These are phyloP conservation scores for Musa beccarii DNA, from an alignment of 176 grass and related monocot species.

Conservation along the genomic window DNA sequence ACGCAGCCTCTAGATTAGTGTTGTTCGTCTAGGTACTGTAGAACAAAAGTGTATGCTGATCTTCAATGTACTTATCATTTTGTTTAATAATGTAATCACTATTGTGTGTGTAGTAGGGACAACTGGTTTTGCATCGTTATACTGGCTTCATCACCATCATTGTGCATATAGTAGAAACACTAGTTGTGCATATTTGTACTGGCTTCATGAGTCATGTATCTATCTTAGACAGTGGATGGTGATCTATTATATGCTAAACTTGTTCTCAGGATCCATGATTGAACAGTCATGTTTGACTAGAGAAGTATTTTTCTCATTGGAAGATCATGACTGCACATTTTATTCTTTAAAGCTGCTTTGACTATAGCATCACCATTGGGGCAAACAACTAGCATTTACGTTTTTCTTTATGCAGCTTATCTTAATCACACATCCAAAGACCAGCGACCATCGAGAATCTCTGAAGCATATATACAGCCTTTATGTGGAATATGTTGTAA, in stretches of 20 bases:
- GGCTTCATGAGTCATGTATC: background rate
- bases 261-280: background rate
- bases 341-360: background rate
- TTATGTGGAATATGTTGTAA: conserved; percentile 96
- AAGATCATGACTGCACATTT: background rate
- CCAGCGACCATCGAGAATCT: conserved; percentile 66
- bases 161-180: background rate
- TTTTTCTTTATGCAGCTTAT: conserved; percentile 59
- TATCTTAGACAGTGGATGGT: background rate
- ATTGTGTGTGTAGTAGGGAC: too few relatives aligned
- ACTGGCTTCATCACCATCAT: too few relatives aligned
- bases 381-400: background rate
- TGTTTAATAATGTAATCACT: too few relatives aligned
- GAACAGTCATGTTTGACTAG: background rate
- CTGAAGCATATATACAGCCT: conserved; percentile 91
- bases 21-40: too few relatives aligned
- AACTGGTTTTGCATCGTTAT: too few relatives aligned
- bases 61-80: too few relatives aligned
- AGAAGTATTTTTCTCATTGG: background rate
- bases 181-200: background rate
- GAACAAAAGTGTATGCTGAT: too few relatives aligned
- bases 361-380: background rate
- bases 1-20: too few relatives aligned
- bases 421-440: conserved; percentile 86
- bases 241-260: background rate